Conservation (phyloP, 495 filamentous ascomycete species). For the Podospora comata region DNA sequence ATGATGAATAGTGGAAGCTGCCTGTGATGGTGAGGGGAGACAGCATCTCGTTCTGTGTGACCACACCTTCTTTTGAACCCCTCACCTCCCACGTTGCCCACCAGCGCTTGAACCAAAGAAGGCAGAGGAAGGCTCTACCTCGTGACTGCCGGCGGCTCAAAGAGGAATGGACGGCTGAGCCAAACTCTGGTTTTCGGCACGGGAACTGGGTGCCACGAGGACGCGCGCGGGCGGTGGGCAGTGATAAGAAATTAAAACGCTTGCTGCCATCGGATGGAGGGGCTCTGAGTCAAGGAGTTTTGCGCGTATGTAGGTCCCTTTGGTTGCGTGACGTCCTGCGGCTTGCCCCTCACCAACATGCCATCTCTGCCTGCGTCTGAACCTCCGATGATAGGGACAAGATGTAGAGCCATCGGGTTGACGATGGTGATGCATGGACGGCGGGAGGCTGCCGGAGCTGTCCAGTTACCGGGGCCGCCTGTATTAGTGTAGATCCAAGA, state of each 20-base stretch:
- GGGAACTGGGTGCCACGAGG: not conserved
- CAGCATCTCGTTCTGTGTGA: not conserved
- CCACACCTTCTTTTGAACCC: not conserved
- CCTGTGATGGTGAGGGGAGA: not conserved
- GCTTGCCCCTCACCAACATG: slow-evolving; percentile 14
- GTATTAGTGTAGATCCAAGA: not conserved
- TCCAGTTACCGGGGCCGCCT: not conserved
- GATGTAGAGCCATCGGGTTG: not conserved
- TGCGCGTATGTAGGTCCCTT: not conserved
- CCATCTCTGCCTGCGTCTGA: not conserved
- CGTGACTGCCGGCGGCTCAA: slow-evolving; percentile 13
- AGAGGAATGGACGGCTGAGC: not conserved
- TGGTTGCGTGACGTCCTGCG: slow-evolving; percentile 15
- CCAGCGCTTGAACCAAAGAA: not conserved
- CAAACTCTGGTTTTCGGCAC: slow-evolving; percentile 1
- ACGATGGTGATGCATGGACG: not conserved
- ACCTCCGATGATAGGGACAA: not conserved
- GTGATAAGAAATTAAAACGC: slow-evolving; percentile 16
- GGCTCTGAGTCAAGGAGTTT: slow-evolving; percentile 21
- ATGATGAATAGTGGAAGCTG: not conserved
- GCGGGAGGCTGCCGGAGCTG: not conserved
- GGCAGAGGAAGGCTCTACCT: slow-evolving; percentile 9
- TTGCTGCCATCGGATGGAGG: slow-evolving; percentile 20
- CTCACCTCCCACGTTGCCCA: not conserved
- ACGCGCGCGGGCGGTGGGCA: slow-evolving; percentile 3